These are phyloP conservation scores for Aspergillus quadrilineatus DNA, from an alignment of 2,329 filamentous ascomycete genomes.

Conservation along the genomic window DNA sequence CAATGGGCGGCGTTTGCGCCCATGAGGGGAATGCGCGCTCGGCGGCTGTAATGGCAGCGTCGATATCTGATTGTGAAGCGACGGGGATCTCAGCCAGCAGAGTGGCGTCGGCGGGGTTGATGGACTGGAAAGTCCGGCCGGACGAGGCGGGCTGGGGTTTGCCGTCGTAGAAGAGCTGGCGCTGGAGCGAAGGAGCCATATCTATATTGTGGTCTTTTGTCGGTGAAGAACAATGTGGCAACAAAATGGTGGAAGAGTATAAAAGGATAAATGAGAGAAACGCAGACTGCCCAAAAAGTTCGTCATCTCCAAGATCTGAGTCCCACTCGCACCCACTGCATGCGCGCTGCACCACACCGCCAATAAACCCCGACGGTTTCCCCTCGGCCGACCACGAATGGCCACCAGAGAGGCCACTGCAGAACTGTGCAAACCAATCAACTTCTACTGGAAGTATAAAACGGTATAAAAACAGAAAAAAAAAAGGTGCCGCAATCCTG, in stretches of 20 bases:
- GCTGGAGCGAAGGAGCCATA: conserved; percentile 42
- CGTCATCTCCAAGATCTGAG: background rate
- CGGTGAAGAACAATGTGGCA: background rate
- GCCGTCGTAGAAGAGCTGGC: conserved; percentile 75
- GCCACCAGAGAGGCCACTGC: background rate
- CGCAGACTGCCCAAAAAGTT: conserved; percentile 1
- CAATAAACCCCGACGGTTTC: background rate
- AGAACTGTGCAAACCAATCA: background rate
- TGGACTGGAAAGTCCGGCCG: conserved; percentile 64
- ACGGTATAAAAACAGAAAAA: too few species aligned
- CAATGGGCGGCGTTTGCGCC: conserved; percentile 72
- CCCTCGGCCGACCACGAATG: background rate
- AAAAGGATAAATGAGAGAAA: conserved; percentile 5
- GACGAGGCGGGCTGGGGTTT: conserved; percentile 61
- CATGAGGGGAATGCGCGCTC: conserved; percentile 70
- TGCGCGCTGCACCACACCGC: background rate
- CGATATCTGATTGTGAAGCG: conserved; percentile 65
- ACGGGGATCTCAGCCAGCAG: conserved; percentile 70
- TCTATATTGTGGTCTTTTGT: conserved; percentile 10
- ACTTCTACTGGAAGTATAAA: background rate
- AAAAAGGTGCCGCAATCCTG: too few species aligned
- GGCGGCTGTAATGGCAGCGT: conserved; percentile 70
- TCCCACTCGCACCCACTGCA: conserved; percentile 1
- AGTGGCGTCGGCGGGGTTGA: conserved; percentile 71
- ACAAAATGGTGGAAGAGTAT: background rate